These are phyloP conservation scores for Backusella australiensis DNA, from an alignment of 192 early-diverging fungal species.

Conservation along the genomic window DNA sequence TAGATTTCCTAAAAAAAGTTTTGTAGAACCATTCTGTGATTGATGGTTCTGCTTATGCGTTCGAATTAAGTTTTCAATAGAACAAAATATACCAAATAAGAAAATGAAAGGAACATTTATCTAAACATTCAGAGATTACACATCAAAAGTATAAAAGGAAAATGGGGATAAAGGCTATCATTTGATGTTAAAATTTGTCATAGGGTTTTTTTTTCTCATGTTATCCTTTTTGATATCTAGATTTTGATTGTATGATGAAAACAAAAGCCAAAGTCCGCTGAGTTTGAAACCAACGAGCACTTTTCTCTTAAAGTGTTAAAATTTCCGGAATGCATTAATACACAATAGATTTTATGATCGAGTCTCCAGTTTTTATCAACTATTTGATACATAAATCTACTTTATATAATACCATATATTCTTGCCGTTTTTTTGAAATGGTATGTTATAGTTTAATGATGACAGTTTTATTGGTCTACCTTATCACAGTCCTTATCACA, in stretches of 20 bases:
- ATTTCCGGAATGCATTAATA: neutral
- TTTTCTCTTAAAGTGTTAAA: neutral
- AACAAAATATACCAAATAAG: neutral
- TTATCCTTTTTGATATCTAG: neutral
- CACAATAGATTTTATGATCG: neutral
- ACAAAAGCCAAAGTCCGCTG: neutral
- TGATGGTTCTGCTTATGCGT: neutral
- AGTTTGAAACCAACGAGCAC: neutral
- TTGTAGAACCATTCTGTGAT: neutral
- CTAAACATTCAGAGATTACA: neutral
- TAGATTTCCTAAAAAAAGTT: neutral
- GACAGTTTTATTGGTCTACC: neutral
- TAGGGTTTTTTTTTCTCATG: neutral
- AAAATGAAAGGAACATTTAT: neutral
- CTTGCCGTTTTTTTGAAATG: neutral
- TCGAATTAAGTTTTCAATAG: slow-evolving; percentile 1
- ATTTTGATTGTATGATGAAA: neutral
- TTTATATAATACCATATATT: neutral
- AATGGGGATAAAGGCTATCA: neutral
- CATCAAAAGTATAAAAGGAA: neutral
- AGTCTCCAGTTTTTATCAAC: neutral
- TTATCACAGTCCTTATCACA: neutral
- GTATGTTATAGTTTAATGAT: neutral
- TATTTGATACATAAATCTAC: neutral
- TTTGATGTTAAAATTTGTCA: neutral